Percentiles rank a stretch among this genome's conserved stretches.
phyloP scores from a whole-genome alignment of 2,329 filamentous ascomycete species.

The Ceratocystis destructans region DNA sequence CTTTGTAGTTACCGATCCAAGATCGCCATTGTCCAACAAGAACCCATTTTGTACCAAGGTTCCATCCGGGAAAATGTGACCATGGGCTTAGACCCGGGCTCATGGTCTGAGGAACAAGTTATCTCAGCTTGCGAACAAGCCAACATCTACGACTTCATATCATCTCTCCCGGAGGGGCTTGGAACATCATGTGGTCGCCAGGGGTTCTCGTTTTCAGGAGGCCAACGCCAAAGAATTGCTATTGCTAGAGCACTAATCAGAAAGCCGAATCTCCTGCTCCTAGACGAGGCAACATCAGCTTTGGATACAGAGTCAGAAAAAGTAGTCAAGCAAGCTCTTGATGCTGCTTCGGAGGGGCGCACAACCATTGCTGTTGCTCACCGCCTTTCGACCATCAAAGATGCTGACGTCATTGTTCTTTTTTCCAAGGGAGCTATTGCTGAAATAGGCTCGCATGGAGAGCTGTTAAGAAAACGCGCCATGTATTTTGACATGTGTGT shows the following conservation, averaged over 20 bases:
- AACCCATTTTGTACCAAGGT: constrained; percentile 33
- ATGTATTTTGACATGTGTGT: constrained; percentile 42
- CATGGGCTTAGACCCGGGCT: constrained; percentile 28
- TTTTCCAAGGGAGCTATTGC: constrained; percentile 44
- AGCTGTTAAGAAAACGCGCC: constrained; percentile 37
- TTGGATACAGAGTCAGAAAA: constrained; percentile 54
- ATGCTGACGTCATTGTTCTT: constrained; percentile 50
- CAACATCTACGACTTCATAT: constrained; percentile 43
- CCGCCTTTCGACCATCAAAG: constrained; percentile 39
- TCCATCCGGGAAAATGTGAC: constrained; percentile 44
- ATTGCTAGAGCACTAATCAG: constrained; percentile 60
- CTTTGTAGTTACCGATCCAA: constrained; percentile 26
- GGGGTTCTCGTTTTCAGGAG: constrained; percentile 56
- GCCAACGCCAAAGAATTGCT: constrained; percentile 58
- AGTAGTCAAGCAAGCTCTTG: constrained; percentile 49
- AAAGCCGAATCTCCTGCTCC: constrained; percentile 49
- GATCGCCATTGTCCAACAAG: constrained; percentile 31
- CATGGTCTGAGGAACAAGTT: constrained; percentile 29
- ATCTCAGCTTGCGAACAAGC: constrained; percentile 39
- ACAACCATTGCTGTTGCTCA: constrained; percentile 55
- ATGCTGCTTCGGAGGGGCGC: constrained; percentile 29
- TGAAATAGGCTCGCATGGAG: constrained; percentile 47
- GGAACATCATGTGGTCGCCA: constrained; percentile 50
- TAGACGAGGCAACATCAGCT: constrained; percentile 57
- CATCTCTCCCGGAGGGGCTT: constrained; percentile 45